Evolutionary conservation across 2,329 filamentous ascomycete species (phyloP), one percentile per base, ranked within the genome.

Genomic region (Ceratocystis destructans): DNA sequence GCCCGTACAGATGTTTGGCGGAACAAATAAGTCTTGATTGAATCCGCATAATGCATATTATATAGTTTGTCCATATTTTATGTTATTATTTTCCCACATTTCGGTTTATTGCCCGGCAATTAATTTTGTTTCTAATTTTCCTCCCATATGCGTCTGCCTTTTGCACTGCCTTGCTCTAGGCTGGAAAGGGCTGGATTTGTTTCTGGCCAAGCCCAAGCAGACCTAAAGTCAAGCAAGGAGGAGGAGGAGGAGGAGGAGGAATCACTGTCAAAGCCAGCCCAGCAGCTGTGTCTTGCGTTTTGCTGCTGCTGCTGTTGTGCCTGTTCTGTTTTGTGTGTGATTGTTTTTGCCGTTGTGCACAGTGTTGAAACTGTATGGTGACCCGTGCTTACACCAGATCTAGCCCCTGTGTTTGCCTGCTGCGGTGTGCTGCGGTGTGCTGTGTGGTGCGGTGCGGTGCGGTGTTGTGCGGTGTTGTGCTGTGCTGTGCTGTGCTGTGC

Each of bases 121-220:
- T 59, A 33, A 59, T 59, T 17, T 37, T 25, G 10, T n/a, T 59
- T 59, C 15, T 59, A 33, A 17, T 53, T 41, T 41, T 53, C 15
- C 10, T 53, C 37, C 3, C 37, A 41, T 41, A 15, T 41, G 37
- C 12, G 37, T 53, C 22, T 22, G n/a, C 3, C n/a, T 59, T 59
- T 59, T 59, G 55, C 55, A 59, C 55, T 33, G 55, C 55, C 55
- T 59, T 59, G 48, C 55, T 59, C 55, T 59, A 59, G 55, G 8
- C 31, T 33, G 6, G n/a, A 59, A 55, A 55, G n/a, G 55, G 37
- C 37, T 41, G 37, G 37, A 15, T 15, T 37, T 59, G 55, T 37
- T 37, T 25, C 33, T n/a, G 28, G 55, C 55, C 55, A 31, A 41
- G 37, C 37, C 37, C 3, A 41, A 41, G 37, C 37, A 41, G 12